These are phyloP conservation scores for Ceratocystis lukuohia DNA, from an alignment of 2,329 filamentous ascomycete species.

Conservation along the genomic window DNA sequence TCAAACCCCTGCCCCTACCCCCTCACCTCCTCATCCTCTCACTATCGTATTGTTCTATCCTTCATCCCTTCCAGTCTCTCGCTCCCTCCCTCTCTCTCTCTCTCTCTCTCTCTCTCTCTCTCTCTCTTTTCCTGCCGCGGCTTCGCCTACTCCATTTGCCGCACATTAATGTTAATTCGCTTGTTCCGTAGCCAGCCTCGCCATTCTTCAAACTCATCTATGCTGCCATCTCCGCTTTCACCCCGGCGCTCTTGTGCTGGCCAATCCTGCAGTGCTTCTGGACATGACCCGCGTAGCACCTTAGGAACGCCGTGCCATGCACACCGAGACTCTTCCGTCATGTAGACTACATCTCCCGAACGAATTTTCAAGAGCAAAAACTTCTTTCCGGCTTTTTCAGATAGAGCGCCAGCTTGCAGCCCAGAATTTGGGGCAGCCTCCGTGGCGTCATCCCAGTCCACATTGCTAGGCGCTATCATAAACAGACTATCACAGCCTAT, in stretches of 20 bases:
- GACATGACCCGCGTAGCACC: conserved; percentile 67
- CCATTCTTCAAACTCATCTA: conserved; percentile 52
- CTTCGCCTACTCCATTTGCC: conserved; percentile 61
- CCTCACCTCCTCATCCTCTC: conserved; percentile 27
- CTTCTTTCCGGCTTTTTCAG: conserved; percentile 27
- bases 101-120: neutral
- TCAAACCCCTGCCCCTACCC: neutral
- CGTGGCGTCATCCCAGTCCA: conserved; percentile 21
- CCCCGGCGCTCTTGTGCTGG: conserved; percentile 35
- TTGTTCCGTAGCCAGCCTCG: conserved; percentile 79
- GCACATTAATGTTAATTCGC: conserved; percentile 80
- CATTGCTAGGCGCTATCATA: conserved; percentile 56
- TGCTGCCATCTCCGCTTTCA: conserved; percentile 18
- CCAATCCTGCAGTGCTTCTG: conserved; percentile 60
- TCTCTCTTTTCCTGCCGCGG: too few species aligned
- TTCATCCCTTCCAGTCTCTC: neutral
- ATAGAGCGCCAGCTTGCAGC: too few species aligned
- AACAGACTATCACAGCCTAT: conserved; percentile 86
- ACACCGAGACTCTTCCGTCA: conserved; percentile 68
- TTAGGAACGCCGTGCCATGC: conserved; percentile 95
- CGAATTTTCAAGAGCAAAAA: conserved; percentile 53
- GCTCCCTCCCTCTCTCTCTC: neutral
- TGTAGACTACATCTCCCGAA: conserved; percentile 82
- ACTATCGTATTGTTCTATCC: neutral
- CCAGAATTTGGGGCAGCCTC: conserved; percentile 16